Percentiles rank a stretch among this genome's conserved stretches.
Evolutionary conservation across 1,284 basidiomycete genomes (phyloP).

Genomic region (Dichomitus squalens): DNA sequence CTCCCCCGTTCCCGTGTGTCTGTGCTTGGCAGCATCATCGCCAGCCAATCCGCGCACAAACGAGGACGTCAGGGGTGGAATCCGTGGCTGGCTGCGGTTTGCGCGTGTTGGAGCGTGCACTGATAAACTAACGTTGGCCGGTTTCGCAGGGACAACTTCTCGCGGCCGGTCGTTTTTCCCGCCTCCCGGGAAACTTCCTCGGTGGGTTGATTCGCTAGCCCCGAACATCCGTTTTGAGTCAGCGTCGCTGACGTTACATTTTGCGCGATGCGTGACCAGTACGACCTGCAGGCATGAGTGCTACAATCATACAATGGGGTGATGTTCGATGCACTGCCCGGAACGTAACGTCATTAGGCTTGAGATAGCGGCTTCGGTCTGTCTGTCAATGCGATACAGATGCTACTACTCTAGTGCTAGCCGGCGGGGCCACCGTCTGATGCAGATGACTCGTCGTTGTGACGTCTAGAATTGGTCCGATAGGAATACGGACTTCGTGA

Average conservation of each 20-base stretch:
- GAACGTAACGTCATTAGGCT: neutral
- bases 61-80: neutral
- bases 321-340: too few species aligned
- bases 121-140: conserved; percentile 7
- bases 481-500: neutral
- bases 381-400: conserved; percentile 2
- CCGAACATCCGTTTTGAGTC: conserved; percentile 13
- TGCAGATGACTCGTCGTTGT: neutral
- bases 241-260: conserved; percentile 9
- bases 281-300: conserved; percentile 18
- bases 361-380: neutral
- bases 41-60: neutral
- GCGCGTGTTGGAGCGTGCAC: conserved; percentile 12
- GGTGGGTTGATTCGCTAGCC: conserved; percentile 25
- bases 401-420: neutral
- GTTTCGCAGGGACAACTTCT: conserved; percentile 28
- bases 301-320: neutral
- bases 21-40: neutral
- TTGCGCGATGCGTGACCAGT: conserved; percentile 6
- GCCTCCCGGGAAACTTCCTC: conserved; percentile 26
- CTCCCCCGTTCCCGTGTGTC: neutral
- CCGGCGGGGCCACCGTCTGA: too few species aligned
- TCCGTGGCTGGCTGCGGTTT: neutral
- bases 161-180: conserved; percentile 30
- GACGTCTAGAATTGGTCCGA: too few species aligned